phyloP scores from a whole-genome alignment of 192 early-diverging fungal species.

The Coemansia sp. region DNA sequence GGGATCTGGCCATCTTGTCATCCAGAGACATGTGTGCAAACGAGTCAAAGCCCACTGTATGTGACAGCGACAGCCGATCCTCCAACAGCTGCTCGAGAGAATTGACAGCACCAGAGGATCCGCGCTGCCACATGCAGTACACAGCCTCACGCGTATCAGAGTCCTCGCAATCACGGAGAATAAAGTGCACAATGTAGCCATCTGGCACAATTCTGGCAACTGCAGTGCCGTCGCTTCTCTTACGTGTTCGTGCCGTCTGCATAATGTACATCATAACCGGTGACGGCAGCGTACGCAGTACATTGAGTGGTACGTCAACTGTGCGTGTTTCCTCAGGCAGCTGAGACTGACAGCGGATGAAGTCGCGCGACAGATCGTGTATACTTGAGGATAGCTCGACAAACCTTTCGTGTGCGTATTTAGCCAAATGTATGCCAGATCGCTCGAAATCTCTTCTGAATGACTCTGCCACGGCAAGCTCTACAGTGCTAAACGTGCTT shows the following conservation, averaged over 20 bases:
- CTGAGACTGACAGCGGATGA: slow-evolving; percentile 55
- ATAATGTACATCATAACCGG: slow-evolving; percentile 58
- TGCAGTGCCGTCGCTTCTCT: slow-evolving; percentile 30
- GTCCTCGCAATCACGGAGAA: slow-evolving; percentile 57
- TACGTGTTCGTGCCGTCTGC: slow-evolving; percentile 29
- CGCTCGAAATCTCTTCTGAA: slow-evolving; percentile 93
- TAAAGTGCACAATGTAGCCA: slow-evolving; percentile 40
- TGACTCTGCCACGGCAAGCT: slow-evolving; percentile 73
- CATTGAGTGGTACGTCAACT: slow-evolving; percentile 39
- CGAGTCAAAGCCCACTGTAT: slow-evolving; percentile 71
- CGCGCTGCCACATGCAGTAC: slow-evolving; percentile 76
- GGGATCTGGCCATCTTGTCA: slow-evolving; percentile 92
- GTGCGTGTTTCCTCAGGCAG: slow-evolving; percentile 8
- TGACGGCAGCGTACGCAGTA: slow-evolving; percentile 61
- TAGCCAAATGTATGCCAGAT: slow-evolving; percentile 86
- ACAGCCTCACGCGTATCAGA: slow-evolving; percentile 68
- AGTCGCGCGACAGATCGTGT: slow-evolving; percentile 71
- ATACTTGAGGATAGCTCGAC: slow-evolving; percentile 84
- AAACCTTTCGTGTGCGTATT: slow-evolving; percentile 65
- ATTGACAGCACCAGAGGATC: slow-evolving; percentile 61
- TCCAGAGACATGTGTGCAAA: slow-evolving; percentile 84
- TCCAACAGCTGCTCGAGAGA: slow-evolving; percentile 74
- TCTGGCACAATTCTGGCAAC: slow-evolving; percentile 31
- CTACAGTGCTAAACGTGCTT: slow-evolving; percentile 63
- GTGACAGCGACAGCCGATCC: slow-evolving; percentile 71